Conservation (phyloP, 75 land plant genomes). For the Larix kaempferi region DNA sequence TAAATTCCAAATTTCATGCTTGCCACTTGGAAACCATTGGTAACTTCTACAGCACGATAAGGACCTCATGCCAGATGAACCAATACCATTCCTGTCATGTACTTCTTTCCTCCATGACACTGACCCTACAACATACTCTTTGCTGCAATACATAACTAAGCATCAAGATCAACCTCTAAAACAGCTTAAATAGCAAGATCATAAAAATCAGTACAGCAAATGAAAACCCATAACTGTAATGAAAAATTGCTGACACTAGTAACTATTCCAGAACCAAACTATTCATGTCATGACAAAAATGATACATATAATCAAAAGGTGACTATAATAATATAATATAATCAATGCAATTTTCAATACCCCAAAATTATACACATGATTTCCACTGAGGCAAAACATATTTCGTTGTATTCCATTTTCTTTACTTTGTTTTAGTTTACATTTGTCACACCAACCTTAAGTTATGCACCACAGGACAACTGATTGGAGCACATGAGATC, state of each 20-base stretch:
- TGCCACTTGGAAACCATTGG: background rate
- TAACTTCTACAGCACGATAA: background rate
- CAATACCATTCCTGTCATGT: conserved; percentile 1
- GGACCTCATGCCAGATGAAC: conserved; percentile 3
- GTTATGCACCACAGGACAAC: background rate
- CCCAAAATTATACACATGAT: too few species aligned
- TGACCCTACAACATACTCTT: background rate
- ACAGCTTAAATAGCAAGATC: background rate
- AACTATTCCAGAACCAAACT: background rate
- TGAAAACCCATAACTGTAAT: too few species aligned
- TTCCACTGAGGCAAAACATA: too few species aligned
- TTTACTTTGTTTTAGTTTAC: too few species aligned
- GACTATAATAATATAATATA: too few species aligned
- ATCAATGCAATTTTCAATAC: too few species aligned
- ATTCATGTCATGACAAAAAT: background rate
- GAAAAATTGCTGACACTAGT: background rate
- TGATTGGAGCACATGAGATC: background rate
- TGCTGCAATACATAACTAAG: background rate
- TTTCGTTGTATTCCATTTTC: too few species aligned
- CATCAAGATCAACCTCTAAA: background rate
- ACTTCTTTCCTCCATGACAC: conserved; percentile 8
- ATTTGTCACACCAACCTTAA: too few species aligned
- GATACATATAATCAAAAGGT: background rate
- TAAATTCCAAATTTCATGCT: conserved; percentile 4
- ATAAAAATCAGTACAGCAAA: background rate